A percentile compares a stretch with the other conserved stretches of the same genome.
phyloP scores from a whole-genome alignment of 176 grass and related monocot genomes.

The Oropetium thomaeum region DNA sequence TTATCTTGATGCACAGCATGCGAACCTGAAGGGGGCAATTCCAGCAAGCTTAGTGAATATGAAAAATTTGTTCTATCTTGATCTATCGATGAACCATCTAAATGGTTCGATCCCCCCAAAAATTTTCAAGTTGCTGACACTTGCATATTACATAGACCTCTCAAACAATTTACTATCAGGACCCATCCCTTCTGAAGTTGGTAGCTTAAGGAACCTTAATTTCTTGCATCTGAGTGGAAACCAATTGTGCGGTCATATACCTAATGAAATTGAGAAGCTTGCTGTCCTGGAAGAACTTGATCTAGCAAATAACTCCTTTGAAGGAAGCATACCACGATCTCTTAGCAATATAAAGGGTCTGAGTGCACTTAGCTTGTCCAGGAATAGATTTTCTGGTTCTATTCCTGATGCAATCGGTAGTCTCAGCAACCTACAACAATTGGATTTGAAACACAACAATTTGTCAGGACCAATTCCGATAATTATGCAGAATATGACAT shows the following conservation, averaged over 20 bases:
- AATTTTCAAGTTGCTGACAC: not conserved
- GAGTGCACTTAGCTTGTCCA: not conserved
- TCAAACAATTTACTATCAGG: slow-evolving; percentile 5
- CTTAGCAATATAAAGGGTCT: not conserved
- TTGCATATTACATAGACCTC: not conserved
- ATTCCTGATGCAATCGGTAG: not conserved
- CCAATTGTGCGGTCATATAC: slow-evolving; percentile 31
- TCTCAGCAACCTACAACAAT: not conserved
- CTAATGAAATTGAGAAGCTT: not conserved
- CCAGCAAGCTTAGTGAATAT: not conserved
- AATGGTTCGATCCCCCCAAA: not conserved
- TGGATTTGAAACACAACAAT: slow-evolving; percentile 22
- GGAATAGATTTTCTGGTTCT: not conserved
- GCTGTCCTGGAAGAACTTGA: slow-evolving; percentile 10
- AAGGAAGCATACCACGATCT: slow-evolving; percentile 8
- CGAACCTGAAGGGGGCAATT: not conserved
- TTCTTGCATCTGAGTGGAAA: not conserved
- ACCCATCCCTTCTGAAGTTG: not conserved
- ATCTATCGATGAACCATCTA: not conserved
- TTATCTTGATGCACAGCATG: accelerated
- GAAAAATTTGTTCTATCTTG: not conserved
- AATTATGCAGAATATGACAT: slow-evolving; percentile 6
- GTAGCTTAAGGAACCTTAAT: not conserved
- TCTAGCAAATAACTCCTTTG: slow-evolving; percentile 31
- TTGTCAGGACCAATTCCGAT: slow-evolving; percentile 29